Evolutionary conservation across 2,329 filamentous ascomycete species (phyloP).

Genomic region (Helotiales sp.): DNA sequence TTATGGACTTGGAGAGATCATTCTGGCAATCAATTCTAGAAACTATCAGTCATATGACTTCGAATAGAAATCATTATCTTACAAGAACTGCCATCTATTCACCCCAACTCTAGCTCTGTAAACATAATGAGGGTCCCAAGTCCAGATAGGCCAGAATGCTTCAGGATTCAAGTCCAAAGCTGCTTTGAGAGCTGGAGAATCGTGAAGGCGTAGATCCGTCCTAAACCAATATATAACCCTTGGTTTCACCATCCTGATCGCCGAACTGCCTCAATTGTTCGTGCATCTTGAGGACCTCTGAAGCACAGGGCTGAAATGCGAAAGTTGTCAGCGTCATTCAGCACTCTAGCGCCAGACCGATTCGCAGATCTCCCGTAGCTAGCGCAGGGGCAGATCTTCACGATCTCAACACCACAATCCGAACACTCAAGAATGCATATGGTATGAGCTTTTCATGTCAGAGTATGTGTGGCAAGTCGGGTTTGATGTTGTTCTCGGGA

Average conservation of each 20-base stretch:
- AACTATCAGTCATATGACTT: not conserved
- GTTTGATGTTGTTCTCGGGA: too few species aligned
- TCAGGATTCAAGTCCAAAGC: constrained; percentile 69
- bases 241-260: constrained; percentile 37
- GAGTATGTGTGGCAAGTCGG: too few species aligned
- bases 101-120: constrained; percentile 68
- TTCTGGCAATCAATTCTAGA: constrained; percentile 68
- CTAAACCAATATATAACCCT: constrained; percentile 77
- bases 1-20: constrained; percentile 67
- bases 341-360: not conserved
- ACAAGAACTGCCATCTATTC: constrained; percentile 76
- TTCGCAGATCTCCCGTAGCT: not conserved
- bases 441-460: too few species aligned
- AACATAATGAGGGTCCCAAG: constrained; percentile 80
- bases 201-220: constrained; percentile 75
- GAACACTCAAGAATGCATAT: too few species aligned
- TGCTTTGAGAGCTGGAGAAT: constrained; percentile 71
- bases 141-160: constrained; percentile 74
- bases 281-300: not conserved
- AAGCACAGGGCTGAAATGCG: not conserved
- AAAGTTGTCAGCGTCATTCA: not conserved
- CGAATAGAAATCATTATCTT: constrained; percentile 9
- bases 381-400: not conserved
- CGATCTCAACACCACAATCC: too few species aligned
- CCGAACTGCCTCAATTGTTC: not conserved